Conservation (phyloP, 805 yeast species). For the Ogataea allantospora region DNA sequence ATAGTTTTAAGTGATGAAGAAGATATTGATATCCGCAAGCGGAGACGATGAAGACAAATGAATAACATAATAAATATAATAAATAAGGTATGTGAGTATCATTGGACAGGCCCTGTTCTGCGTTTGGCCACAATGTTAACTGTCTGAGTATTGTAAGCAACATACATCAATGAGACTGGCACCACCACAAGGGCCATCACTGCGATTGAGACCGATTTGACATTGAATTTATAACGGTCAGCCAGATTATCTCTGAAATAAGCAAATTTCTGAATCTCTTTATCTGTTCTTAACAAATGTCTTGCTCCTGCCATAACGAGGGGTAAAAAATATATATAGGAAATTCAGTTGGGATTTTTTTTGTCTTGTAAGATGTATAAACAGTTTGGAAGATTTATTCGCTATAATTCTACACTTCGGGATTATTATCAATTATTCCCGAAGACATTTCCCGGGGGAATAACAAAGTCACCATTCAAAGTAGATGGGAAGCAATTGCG, state of each 20-base stretch:
- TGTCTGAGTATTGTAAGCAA: slow-evolving; percentile 33
- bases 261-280: slow-evolving; percentile 32
- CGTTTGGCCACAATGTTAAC: slow-evolving; percentile 29
- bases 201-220: slow-evolving; percentile 30
- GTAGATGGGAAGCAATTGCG: slow-evolving; percentile 58
- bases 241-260: slow-evolving; percentile 33
- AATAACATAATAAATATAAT: slow-evolving; percentile 5
- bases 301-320: slow-evolving; percentile 34
- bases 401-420: slow-evolving; percentile 2
- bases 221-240: slow-evolving; percentile 31
- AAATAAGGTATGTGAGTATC: not conserved
- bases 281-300: slow-evolving; percentile 34
- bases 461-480: slow-evolving; percentile 57
- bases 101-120: slow-evolving; percentile 31
- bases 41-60: slow-evolving; percentile 6
- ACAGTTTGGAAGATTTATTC: not conserved
- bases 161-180: slow-evolving; percentile 33
- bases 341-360: not conserved
- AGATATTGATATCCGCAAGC: not conserved
- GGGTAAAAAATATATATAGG: slow-evolving; percentile 5
- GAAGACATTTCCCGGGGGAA: slow-evolving; percentile 61
- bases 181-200: slow-evolving; percentile 31
- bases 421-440: slow-evolving; percentile 71
- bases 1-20: slow-evolving; percentile 13
- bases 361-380: slow-evolving; percentile 2